Base-by-base conservation (phyloP, 129 eudicot species). In the Flaveria robusta region DNA sequence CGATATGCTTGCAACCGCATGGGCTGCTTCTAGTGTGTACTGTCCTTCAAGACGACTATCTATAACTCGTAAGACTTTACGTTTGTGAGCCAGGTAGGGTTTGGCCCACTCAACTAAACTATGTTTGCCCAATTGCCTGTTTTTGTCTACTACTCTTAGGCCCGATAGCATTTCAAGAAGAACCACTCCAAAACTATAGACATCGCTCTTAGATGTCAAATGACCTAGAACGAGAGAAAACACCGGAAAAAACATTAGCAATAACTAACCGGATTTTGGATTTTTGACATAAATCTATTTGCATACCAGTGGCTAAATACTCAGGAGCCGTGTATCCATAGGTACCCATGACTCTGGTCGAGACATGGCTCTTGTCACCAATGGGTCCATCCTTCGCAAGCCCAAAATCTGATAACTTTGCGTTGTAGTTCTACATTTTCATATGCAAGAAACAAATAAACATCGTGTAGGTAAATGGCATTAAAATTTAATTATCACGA, bases 281-380 rank as follows among this genome's bases (percentile, higher is more conserved):
- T 0, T 43, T 43, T 43, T 9, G 1, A 43, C 8, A 43, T 2
- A 11, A 43, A 43, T 43, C 49, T 0, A 11, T 43, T 43, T 43
- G 14, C 62, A 51, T 66, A 93, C 98, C 98, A 72, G 98, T 93
- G 97, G 90, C 90, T 22, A 93, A 96, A 79, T 93, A 93, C 77
- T 90, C 98, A 0, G 98, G 98, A 71, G 97, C 98, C 64, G 98
- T 96, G 83, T 93, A 90, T 68, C 98, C 98, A 22, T 93, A 93
- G 0, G 98, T 93, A 51, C 98, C 98, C 98, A 93, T 93, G 76
- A 93, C 98, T 52, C 98, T 91, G 19, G 98, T 93, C 4, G 98
- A 93, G 20, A 93, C 98, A 58, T 93, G 98, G 62, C 97, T 90
- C 68, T 93, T 90, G 74, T 90, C 98, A 24, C 93, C 98, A 70